Percentiles rank a stretch among this genome's conserved stretches.
Conservation (phyloP, 352 stramenopile genomes). For the Phytophthora constricta region DNA sequence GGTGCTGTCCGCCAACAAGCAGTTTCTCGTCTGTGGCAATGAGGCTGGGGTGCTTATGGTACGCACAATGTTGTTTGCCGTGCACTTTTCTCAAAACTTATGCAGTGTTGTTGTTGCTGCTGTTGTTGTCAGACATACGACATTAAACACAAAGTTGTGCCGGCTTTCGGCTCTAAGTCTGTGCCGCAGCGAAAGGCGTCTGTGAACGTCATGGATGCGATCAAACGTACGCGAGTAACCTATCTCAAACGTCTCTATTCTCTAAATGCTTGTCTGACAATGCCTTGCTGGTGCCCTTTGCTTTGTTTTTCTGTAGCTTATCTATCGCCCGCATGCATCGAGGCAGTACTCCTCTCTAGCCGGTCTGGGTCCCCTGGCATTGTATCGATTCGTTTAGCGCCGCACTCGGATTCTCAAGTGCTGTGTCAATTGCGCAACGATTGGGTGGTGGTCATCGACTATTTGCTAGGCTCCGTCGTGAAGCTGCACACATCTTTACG, state of each 20-base stretch:
- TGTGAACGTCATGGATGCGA: conserved; percentile 52
- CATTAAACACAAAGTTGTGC: conserved; percentile 62
- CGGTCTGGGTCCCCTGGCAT: conserved; percentile 40
- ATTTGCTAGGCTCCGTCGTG: conserved; percentile 36
- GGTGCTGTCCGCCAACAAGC: conserved; percentile 49
- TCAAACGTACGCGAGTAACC: conserved; percentile 47
- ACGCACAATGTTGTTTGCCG: not conserved
- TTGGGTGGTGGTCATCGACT: conserved; percentile 71
- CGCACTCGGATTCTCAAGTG: conserved; percentile 45
- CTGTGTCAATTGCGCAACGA: conserved; percentile 76
- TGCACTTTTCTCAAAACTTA: not conserved
- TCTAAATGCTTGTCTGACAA: not conserved
- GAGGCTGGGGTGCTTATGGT: conserved; percentile 68
- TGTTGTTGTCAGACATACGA: conserved; percentile 58
- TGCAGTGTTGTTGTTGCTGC: not conserved
- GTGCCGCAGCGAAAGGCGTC: conserved; percentile 54
- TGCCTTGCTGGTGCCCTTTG: conserved; percentile 4
- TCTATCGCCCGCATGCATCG: conserved; percentile 36
- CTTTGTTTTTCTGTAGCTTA: conserved; percentile 27
- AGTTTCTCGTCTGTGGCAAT: conserved; percentile 63
- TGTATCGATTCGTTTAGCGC: conserved; percentile 50
- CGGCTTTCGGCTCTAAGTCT: conserved; percentile 69
- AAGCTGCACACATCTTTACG: conserved; percentile 68
- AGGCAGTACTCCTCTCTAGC: conserved; percentile 38
- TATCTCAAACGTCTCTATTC: not conserved